Percentiles rank a stretch among this genome's conserved stretches.
Conservation (phyloP, 208 protist species). For the Acanthamoeba culbertsoni region DNA sequence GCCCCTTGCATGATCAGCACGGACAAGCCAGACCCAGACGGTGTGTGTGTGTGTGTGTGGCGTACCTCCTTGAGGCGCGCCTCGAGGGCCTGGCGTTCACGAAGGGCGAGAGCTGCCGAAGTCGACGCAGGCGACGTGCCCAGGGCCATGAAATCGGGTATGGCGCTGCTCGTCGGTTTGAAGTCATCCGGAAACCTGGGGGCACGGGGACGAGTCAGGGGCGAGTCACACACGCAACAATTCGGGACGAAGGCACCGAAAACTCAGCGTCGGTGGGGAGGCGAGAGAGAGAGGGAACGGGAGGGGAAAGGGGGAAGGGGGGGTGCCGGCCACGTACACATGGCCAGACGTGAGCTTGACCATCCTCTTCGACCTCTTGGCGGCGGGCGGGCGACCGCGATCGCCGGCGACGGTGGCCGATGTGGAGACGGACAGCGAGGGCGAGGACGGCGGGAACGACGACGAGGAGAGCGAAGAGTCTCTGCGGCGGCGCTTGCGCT, state of each 20-base stretch:
- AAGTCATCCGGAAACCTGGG: not conserved
- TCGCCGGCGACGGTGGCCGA: not conserved
- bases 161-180: not conserved
- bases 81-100: not conserved
- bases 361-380: not conserved
- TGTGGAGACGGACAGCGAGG: not conserved
- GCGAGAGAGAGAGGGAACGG: no score
- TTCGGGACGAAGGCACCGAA: no score
- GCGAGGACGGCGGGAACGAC: not conserved
- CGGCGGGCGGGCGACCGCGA: not conserved
- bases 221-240: no score
- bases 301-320: no score
- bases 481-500: not conserved
- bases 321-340: no score
- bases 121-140: not conserved
- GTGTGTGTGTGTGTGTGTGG: not conserved
- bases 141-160: not conserved
- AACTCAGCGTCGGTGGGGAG: no score
- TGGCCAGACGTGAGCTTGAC: not conserved
- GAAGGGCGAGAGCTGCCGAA: not conserved
- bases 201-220: no score
- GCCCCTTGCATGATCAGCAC: no score
- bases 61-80: not conserved
- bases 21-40: no score
- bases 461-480: not conserved